Evolutionary conservation across 225 moss, liverwort and hornwort species (phyloP), one percentile per base, ranked within the genome.

Genomic region (Marchantia paleacea): DNA sequence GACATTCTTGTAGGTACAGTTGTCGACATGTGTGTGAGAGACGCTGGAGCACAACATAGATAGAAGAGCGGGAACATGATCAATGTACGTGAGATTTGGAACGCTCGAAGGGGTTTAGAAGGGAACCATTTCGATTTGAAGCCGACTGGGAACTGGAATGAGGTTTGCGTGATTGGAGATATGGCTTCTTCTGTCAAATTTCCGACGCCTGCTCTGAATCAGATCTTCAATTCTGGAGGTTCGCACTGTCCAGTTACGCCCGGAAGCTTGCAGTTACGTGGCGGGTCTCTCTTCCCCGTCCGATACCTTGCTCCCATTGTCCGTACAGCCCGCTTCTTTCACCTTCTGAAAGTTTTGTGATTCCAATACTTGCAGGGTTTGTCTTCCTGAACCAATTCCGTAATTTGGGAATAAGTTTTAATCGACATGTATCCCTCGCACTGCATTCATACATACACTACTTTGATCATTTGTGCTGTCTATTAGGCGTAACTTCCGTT

Each of bases 221-320:
- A 81, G 81, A 26, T 26, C 28, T 54, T 55, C 77, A 60, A 73
- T 81, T 58, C 73, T 22, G 78, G 81, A 72, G 52, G 52, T 26
- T 57, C 75, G 8, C 75, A 80, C 61, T 77, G 77, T 58, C 31
- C 71, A 26, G 26, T 72, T 7, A 20, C 53, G n/a, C 69, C 68
- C 52, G 80, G 76, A 64, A 53, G 72, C 73, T 73, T 73, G 64
- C 80, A 76, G 49, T 77, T 72, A 26, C 67, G 80, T 53, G 55
- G 80, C 78, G 78, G 63, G 7, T 77, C 77, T 29, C 60, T 66
- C 52, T 65, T 63, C 7, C 77, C 80, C 29, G 24, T 66, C 54
- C 49, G 71, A 65, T 76, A 71, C 62, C 55, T 47, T 76, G 30
- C 67, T 18, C 67, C 54, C 81, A 84, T 80, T 84, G 84, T 84